These are phyloP conservation scores for Populus hybrid DNA, from an alignment of 441 rosid genomes.

Conservation along the genomic window DNA sequence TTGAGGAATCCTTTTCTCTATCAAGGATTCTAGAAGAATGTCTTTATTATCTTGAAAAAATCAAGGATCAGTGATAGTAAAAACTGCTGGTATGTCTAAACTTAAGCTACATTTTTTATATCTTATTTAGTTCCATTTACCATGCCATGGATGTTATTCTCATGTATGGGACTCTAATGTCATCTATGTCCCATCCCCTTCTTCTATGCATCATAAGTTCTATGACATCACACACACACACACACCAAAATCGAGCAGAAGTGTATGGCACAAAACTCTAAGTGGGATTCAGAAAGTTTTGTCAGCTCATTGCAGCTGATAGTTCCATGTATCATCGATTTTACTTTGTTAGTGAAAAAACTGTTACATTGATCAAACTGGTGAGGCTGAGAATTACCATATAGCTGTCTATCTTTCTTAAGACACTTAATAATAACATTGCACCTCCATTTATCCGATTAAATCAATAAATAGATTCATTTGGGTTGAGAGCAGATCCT, in stretches of 20 bases:
- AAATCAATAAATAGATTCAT: background rate
- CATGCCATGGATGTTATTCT: background rate
- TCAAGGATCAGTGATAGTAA: background rate
- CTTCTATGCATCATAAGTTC: background rate
- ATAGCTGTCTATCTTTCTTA: background rate
- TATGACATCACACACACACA: background rate
- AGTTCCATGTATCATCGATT: background rate
- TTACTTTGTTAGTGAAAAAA: background rate
- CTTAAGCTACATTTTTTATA: background rate
- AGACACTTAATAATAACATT: background rate
- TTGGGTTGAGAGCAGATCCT: background rate
- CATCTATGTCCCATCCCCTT: background rate
- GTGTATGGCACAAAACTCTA: background rate
- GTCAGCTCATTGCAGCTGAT: slow-evolving; percentile 1
- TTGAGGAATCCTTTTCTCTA: background rate
- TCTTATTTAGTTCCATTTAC: background rate
- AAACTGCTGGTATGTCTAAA: background rate
- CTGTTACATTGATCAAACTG: background rate
- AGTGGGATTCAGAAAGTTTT: slow-evolving; percentile 1
- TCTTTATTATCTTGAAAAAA: background rate
- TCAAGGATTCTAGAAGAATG: background rate
- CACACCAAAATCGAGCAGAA: background rate
- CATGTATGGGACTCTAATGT: background rate
- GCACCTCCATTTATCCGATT: background rate
- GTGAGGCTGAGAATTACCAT: background rate